A percentile compares a stretch with the other conserved stretches of the same genome.
Evolutionary conservation across 1,284 basidiomycete species (phyloP).

Genomic region (Melampsora larici-populina): DNA sequence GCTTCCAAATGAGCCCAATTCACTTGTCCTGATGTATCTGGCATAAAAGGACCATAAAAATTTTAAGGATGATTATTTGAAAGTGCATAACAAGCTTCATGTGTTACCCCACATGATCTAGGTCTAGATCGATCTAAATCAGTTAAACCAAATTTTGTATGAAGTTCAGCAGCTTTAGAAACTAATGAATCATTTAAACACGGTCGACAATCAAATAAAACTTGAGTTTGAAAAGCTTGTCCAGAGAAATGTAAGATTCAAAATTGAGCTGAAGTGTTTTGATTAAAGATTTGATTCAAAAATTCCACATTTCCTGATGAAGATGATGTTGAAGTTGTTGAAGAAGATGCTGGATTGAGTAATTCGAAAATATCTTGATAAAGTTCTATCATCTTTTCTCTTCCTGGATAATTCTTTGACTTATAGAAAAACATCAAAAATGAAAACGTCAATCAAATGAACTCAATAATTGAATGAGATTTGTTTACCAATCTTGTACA

Average conservation of each 20-base stretch:
- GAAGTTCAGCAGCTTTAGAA: conserved; percentile 15
- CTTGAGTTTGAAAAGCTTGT: not conserved
- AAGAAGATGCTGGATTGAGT: conserved; percentile 21
- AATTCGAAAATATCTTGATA: conserved; percentile 24
- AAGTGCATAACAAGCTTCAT: conserved; percentile 18
- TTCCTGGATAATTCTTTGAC: conserved; percentile 32
- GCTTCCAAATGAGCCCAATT: conserved; percentile 39
- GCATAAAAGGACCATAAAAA: conserved; percentile 35
- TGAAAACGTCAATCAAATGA: not conserved
- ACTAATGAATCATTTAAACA: conserved; percentile 14
- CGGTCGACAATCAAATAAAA: conserved; percentile 1
- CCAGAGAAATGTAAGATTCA: conserved; percentile 21
- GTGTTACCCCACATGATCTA: conserved; percentile 18
- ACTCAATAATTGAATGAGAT: no score
- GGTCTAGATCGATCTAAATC: conserved; percentile 7
- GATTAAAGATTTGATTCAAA: not conserved
- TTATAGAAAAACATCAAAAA: not conserved
- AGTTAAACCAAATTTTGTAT: conserved; percentile 28
- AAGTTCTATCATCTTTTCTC: not conserved
- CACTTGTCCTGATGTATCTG: conserved; percentile 19
- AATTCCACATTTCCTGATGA: conserved; percentile 4
- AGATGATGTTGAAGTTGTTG: not conserved
- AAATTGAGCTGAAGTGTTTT: conserved; percentile 13
- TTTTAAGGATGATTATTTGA: not conserved
- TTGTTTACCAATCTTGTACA: conserved; percentile 9